These are phyloP conservation scores for Zygotorulaspora chibaensis DNA, from an alignment of 805 yeast species.

Conservation along the genomic window DNA sequence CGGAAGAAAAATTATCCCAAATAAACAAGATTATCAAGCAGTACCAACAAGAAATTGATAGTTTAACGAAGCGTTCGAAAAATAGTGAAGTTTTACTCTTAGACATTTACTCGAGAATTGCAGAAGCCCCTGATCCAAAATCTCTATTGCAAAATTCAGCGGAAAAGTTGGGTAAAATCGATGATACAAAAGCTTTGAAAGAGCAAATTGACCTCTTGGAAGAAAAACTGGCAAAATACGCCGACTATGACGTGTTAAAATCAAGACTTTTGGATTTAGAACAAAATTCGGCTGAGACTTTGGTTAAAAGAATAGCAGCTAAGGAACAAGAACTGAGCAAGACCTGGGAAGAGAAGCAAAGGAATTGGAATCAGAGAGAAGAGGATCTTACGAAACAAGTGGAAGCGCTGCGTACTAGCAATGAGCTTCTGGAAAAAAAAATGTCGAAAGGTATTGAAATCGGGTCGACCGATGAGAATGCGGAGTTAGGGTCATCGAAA, in stretches of 20 bases:
- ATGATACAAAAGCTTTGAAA: conserved; percentile 49
- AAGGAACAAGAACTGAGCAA: conserved; percentile 72
- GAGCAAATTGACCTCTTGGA: conserved; percentile 49
- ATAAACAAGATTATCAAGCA: conserved; percentile 51
- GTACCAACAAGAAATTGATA: conserved; percentile 87
- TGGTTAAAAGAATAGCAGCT: conserved; percentile 53
- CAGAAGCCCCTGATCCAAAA: conserved; percentile 91
- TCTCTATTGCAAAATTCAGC: conserved; percentile 70
- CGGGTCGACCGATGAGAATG: conserved; percentile 32
- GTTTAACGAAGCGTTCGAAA: conserved; percentile 72
- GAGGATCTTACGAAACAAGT: conserved; percentile 48
- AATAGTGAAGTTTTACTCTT: conserved; percentile 68
- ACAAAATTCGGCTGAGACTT: conserved; percentile 52
- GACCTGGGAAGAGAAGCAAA: conserved; percentile 65
- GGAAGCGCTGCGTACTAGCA: conserved; percentile 47
- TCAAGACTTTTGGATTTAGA: conserved; percentile 57
- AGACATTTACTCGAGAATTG: conserved; percentile 66
- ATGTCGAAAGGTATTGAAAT: conserved; percentile 53
- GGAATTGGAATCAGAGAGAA: conserved; percentile 62
- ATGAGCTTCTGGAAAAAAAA: conserved; percentile 66
- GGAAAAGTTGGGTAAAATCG: conserved; percentile 53
- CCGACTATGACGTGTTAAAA: conserved; percentile 77
- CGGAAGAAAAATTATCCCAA: conserved; percentile 54
- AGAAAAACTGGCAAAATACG: conserved; percentile 56
- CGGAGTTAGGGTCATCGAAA: conserved; percentile 2